Evolutionary conservation across 2,329 filamentous ascomycete species (phyloP).

Genomic region (Cladosporium velox): DNA sequence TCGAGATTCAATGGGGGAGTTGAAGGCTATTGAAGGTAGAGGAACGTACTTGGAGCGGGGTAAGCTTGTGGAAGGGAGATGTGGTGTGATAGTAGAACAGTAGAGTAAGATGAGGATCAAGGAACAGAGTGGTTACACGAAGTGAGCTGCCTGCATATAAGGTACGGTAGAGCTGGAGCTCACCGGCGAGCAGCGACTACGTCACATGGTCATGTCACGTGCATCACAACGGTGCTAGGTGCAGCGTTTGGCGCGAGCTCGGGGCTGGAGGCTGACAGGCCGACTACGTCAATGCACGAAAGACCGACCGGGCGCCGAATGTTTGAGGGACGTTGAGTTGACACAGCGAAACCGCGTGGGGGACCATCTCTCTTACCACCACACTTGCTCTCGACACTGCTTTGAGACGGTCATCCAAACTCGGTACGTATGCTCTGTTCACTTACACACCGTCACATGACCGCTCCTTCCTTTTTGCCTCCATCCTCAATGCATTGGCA

Average conservation of each 20-base stretch:
- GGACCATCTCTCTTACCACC: constrained; percentile 3
- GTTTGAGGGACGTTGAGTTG: constrained; percentile 13
- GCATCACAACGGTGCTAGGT: background rate
- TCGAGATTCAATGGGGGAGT: background rate
- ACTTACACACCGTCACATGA: constrained; percentile 1
- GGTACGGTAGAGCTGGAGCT: background rate
- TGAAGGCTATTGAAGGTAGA: background rate
- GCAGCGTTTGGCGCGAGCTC: constrained; percentile 4
- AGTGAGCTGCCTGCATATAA: background rate
- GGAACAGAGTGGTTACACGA: background rate
- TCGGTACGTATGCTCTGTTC: constrained; percentile 1
- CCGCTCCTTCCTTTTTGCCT: background rate
- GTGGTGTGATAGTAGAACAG: background rate
- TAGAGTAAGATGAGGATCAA: background rate
- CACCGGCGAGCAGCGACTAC: background rate
- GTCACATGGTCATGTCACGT: constrained; percentile 5
- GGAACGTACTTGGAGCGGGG: background rate
- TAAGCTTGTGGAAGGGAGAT: background rate
- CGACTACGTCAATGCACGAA: constrained; percentile 9
- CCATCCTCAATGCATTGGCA: background rate
- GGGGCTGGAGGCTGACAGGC: background rate
- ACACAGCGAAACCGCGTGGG: constrained; percentile 4
- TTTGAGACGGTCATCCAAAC: background rate
- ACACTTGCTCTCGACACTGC: constrained; percentile 8
- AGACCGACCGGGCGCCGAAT: background rate